Evolutionary conservation across 2,329 filamentous ascomycete species (phyloP).

Genomic region (Hypoxylon sp.): DNA sequence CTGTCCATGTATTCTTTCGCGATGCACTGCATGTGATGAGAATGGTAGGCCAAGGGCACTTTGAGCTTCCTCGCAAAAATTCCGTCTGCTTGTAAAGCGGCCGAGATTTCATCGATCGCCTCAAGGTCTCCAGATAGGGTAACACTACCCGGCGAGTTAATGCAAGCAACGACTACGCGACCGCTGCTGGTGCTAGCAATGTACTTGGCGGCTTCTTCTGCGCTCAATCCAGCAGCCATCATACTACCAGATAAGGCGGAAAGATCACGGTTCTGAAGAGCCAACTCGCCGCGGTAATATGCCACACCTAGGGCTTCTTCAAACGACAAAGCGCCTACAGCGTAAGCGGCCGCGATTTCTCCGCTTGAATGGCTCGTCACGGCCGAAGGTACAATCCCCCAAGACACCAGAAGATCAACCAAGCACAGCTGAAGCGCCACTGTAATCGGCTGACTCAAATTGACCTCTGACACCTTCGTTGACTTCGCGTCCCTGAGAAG

Average conservation of each 20-base stretch:
- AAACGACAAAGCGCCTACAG: constrained; percentile 49
- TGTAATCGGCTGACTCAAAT: constrained; percentile 36
- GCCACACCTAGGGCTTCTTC: constrained; percentile 31
- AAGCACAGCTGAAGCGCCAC: constrained; percentile 44
- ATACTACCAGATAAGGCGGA: constrained; percentile 36
- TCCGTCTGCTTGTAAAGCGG: constrained; percentile 11
- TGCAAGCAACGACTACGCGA: constrained; percentile 42
- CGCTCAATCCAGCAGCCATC: constrained; percentile 39
- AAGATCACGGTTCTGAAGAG: neutral
- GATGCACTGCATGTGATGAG: constrained; percentile 49
- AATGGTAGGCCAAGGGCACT: constrained; percentile 53
- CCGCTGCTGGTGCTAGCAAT: constrained; percentile 10
- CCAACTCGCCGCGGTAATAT: constrained; percentile 39
- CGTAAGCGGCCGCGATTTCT: constrained; percentile 60
- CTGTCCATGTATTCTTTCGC: constrained; percentile 40
- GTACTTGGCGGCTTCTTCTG: constrained; percentile 11
- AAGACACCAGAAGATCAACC: constrained; percentile 35
- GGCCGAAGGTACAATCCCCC: constrained; percentile 34
- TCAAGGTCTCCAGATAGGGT: constrained; percentile 52
- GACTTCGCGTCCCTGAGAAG: constrained; percentile 24
- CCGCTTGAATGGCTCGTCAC: constrained; percentile 52
- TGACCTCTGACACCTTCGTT: constrained; percentile 26
- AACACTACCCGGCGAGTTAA: constrained; percentile 53
- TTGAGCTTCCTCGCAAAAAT: constrained; percentile 50
- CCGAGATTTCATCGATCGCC: constrained; percentile 27